Percentiles rank a stretch among this genome's conserved stretches.
These are phyloP conservation scores for Xylaria sp. DNA, from an alignment of 2,329 filamentous ascomycete species.

Conservation along the genomic window DNA sequence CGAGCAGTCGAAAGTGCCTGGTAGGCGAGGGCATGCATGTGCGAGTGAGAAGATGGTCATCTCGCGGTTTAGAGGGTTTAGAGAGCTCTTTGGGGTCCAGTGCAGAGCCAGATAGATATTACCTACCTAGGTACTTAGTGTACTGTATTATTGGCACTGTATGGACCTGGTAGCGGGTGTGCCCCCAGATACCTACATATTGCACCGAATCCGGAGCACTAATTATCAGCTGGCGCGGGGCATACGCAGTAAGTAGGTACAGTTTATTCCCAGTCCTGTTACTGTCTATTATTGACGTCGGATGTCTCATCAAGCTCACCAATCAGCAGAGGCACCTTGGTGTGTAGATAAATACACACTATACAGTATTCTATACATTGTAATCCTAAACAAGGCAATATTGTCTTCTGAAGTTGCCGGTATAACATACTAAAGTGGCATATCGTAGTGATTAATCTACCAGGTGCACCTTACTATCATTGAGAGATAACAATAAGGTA, in stretches of 20 bases:
- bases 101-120: constrained; percentile 19
- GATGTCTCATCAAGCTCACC: background rate
- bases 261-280: constrained; percentile 23
- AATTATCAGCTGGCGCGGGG: constrained; percentile 40
- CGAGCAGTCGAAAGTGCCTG: constrained; percentile 14
- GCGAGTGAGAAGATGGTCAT: constrained; percentile 39
- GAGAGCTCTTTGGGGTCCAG: too few species aligned
- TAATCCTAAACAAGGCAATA: too few species aligned
- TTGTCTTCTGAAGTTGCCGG: too few species aligned
- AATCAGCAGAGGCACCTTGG: background rate
- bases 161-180: too few species aligned
- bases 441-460: too few species aligned
- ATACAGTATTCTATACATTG: too few species aligned
- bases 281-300: background rate
- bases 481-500: too few species aligned
- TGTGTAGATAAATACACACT: background rate
- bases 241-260: too few species aligned
- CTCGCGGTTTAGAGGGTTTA: constrained; percentile 40
- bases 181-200: constrained; percentile 35
- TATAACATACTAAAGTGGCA: too few species aligned
- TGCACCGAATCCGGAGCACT: constrained; percentile 38
- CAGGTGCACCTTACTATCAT: too few species aligned
- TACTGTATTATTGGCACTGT: background rate
- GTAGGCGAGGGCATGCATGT: constrained; percentile 35
- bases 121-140: too few species aligned